These are phyloP conservation scores for Neonectria magnoliae DNA, from an alignment of 2,329 filamentous ascomycete genomes.

Conservation along the genomic window DNA sequence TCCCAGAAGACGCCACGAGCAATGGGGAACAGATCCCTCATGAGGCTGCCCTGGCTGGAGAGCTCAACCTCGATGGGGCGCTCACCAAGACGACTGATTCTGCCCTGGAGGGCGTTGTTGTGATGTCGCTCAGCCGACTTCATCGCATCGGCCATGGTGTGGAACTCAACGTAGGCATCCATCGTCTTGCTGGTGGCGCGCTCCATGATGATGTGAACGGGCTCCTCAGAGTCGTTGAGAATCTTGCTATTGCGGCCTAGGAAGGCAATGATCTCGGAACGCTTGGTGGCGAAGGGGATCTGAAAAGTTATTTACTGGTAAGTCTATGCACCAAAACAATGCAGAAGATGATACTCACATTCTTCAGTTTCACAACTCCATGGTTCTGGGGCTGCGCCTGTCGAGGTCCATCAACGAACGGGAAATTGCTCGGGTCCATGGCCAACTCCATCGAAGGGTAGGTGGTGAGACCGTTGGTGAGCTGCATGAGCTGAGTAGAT, in stretches of 20 bases:
- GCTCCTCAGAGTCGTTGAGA: constrained; percentile 63
- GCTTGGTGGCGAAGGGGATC: constrained; percentile 66
- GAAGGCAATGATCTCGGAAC: constrained; percentile 66
- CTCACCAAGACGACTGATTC: constrained; percentile 63
- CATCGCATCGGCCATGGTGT: constrained; percentile 62
- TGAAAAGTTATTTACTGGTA: constrained; percentile 41
- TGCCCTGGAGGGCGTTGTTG: constrained; percentile 49
- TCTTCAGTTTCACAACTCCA: constrained; percentile 61
- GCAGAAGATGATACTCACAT: constrained; percentile 52
- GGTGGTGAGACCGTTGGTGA: constrained; percentile 48
- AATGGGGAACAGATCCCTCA: constrained; percentile 70
- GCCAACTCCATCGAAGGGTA: constrained; percentile 49
- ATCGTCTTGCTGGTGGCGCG: constrained; percentile 70
- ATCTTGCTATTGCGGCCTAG: constrained; percentile 67
- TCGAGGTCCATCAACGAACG: constrained; percentile 55
- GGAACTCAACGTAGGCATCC: constrained; percentile 69
- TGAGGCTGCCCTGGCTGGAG: constrained; percentile 65
- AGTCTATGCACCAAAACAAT: neutral
- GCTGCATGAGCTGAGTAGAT: constrained; percentile 50
- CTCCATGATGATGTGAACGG: constrained; percentile 73
- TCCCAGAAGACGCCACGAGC: constrained; percentile 67
- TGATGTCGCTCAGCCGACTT: constrained; percentile 62
- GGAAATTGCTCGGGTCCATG: constrained; percentile 54
- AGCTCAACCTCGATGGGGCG: constrained; percentile 67
- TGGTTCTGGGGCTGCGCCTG: constrained; percentile 44